Evolutionary conservation across 805 yeast species (phyloP).

Genomic region (Ogataea methylovora): DNA sequence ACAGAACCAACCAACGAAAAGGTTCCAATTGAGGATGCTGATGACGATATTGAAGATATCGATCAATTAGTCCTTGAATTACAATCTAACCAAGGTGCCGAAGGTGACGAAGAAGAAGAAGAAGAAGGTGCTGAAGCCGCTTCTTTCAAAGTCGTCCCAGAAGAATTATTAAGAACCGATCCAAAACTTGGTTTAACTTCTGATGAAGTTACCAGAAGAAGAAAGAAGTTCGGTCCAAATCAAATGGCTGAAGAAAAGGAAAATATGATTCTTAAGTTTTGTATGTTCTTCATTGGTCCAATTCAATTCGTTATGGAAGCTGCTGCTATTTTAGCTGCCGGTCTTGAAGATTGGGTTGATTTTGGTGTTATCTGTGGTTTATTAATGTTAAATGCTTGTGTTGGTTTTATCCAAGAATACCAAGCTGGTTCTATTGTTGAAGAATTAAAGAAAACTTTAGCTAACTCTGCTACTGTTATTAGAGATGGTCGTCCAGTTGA

Average conservation of each 20-base stretch:
- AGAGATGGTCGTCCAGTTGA: constrained; percentile 76
- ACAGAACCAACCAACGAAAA: constrained; percentile 20
- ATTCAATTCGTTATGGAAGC: constrained; percentile 97
- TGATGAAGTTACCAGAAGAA: constrained; percentile 74
- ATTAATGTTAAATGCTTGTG: constrained; percentile 78
- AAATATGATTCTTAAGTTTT: constrained; percentile 69
- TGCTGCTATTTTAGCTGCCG: constrained; percentile 92
- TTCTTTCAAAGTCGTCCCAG: constrained; percentile 75
- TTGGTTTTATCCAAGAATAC: constrained; percentile 95
- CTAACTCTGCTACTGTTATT: constrained; percentile 79
- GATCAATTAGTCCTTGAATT: constrained; percentile 71
- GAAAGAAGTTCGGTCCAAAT: constrained; percentile 86
- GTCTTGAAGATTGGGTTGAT: constrained; percentile 97
- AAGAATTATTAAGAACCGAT: constrained; percentile 77
- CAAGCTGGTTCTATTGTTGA: constrained; percentile 98
- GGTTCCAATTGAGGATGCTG: constrained; percentile 29
- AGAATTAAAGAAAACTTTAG: constrained; percentile 90
- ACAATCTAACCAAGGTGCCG: constrained; percentile 58
- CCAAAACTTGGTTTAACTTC: constrained; percentile 67
- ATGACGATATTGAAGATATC: constrained; percentile 53
- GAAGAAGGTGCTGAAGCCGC: constrained; percentile 46
- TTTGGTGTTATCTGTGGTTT: constrained; percentile 95
- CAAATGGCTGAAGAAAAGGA: constrained; percentile 89
- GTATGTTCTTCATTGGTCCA: constrained; percentile 89
- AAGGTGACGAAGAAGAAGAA: constrained; percentile 43